Conservation (phyloP, 768 basidiomycete genomes). For the Leccinum truebloodii region DNA sequence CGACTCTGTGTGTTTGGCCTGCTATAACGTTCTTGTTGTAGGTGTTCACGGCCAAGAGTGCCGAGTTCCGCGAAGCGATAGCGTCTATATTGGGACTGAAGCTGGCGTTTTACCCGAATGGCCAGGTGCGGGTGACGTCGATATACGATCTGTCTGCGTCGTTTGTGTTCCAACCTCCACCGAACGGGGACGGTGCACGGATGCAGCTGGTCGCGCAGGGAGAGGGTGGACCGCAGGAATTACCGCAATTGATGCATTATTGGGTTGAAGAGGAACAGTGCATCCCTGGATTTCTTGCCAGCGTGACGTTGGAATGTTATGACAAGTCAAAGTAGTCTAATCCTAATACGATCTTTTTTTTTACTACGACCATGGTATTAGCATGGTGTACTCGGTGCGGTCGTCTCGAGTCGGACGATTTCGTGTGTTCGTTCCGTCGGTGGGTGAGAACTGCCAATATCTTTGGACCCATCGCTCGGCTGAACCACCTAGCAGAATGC, state of each 20-base stretch:
- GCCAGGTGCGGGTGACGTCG: constrained; percentile 87
- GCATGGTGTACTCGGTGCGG: too few species aligned
- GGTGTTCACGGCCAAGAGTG: constrained; percentile 83
- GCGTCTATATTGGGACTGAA: constrained; percentile 89
- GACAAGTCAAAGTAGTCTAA: constrained; percentile 60
- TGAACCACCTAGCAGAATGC: too few species aligned
- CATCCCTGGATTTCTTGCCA: constrained; percentile 87
- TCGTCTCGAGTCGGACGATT: too few species aligned
- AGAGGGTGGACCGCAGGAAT: constrained; percentile 71
- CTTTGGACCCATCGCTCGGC: too few species aligned
- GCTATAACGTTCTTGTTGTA: constrained; percentile 27
- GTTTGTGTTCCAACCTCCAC: constrained; percentile 78
- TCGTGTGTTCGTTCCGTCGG: too few species aligned
- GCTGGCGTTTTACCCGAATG: constrained; percentile 88
- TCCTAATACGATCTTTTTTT: neutral
- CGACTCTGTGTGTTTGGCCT: neutral
- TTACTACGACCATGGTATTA: neutral
- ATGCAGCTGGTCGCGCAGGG: constrained; percentile 79
- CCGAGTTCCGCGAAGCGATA: constrained; percentile 91
- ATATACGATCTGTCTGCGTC: constrained; percentile 85
- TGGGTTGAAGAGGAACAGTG: constrained; percentile 88
- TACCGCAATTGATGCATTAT: constrained; percentile 75
- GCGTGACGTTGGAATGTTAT: constrained; percentile 85
- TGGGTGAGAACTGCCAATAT: too few species aligned
- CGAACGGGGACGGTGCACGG: constrained; percentile 42